A percentile compares a stretch with the other conserved stretches of the same genome.
phyloP scores from a whole-genome alignment of 371 early-diverging fungal genomes.

The Mortierella sp. region DNA sequence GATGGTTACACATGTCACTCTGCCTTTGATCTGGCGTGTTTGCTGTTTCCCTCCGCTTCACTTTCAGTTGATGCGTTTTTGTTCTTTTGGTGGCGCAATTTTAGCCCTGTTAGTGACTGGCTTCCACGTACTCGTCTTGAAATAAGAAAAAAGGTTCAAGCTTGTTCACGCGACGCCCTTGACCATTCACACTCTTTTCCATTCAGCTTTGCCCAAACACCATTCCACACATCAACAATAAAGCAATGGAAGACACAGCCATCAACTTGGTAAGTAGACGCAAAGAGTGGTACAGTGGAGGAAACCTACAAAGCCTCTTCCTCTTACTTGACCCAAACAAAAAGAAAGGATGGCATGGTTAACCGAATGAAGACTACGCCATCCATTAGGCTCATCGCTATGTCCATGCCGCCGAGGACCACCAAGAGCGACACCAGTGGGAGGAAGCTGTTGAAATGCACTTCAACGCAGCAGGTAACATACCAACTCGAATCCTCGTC shows the following conservation, averaged over 20 bases:
- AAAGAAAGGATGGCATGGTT: neutral
- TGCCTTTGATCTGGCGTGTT: neutral
- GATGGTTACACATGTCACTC: no score
- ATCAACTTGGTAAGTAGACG: conserved; percentile 36
- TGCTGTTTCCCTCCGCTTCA: no score
- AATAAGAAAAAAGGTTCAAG: no score
- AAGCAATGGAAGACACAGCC: conserved; percentile 50
- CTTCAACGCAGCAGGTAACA: conserved; percentile 38
- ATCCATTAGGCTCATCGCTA: conserved; percentile 47
- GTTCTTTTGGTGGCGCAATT: neutral
- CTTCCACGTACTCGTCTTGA: neutral
- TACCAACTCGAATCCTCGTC: neutral
- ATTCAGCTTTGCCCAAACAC: no score
- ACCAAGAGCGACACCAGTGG: conserved; percentile 29
- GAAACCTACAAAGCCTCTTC: no score
- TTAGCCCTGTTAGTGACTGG: conserved; percentile 3
- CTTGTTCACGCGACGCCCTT: neutral
- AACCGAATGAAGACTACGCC: neutral
- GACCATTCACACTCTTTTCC: neutral
- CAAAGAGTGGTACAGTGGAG: neutral
- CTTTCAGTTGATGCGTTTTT: neutral
- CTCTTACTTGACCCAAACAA: no score
- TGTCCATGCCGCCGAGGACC: conserved; percentile 42
- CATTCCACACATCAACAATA: neutral
- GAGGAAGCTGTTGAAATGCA: conserved; percentile 44